phyloP scores from a whole-genome alignment of 331 rosid species.

The Telfairia occidentalis region DNA sequence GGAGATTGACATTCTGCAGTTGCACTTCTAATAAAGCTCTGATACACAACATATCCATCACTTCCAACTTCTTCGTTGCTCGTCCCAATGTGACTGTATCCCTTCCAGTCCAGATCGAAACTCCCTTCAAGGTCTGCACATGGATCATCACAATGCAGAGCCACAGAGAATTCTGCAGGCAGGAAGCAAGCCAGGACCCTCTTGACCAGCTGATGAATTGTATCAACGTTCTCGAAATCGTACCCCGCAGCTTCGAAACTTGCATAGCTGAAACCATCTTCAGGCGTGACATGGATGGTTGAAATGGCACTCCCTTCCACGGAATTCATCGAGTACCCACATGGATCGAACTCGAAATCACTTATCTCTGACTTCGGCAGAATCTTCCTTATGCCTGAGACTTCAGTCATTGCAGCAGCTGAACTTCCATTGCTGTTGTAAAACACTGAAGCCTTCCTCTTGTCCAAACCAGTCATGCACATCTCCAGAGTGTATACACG shows the following conservation, averaged over 20 bases:
- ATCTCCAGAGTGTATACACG: constrained; percentile 51
- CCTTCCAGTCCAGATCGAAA: constrained; percentile 35
- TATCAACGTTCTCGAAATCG: constrained; percentile 22
- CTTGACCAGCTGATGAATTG: constrained; percentile 36
- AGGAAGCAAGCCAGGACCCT: constrained; percentile 58
- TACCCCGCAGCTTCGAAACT: constrained; percentile 71
- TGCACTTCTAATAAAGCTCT: constrained; percentile 23
- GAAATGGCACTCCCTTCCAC: constrained; percentile 63
- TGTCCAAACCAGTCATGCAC: constrained; percentile 75
- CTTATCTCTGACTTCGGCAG: constrained; percentile 64
- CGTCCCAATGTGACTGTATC: constrained; percentile 31
- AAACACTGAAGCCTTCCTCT: constrained; percentile 53
- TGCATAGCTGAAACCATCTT: constrained; percentile 83
- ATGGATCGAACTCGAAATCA: constrained; percentile 77
- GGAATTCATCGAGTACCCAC: constrained; percentile 79
- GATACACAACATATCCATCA: constrained; percentile 41
- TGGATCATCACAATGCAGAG: constrained; percentile 34
- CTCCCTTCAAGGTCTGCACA: constrained; percentile 19
- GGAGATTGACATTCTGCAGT: constrained; percentile 34
- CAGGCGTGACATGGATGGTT: constrained; percentile 77
- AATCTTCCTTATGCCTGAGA: constrained; percentile 59
- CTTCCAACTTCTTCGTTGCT: constrained; percentile 30
- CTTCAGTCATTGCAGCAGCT: constrained; percentile 44
- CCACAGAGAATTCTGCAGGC: constrained; percentile 59
- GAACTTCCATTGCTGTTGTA: constrained; percentile 34